Evolutionary conservation across 1,284 basidiomycete species (phyloP), one percentile per base, ranked within the genome.

Genomic region (Sanghuangporus sanghuang): DNA sequence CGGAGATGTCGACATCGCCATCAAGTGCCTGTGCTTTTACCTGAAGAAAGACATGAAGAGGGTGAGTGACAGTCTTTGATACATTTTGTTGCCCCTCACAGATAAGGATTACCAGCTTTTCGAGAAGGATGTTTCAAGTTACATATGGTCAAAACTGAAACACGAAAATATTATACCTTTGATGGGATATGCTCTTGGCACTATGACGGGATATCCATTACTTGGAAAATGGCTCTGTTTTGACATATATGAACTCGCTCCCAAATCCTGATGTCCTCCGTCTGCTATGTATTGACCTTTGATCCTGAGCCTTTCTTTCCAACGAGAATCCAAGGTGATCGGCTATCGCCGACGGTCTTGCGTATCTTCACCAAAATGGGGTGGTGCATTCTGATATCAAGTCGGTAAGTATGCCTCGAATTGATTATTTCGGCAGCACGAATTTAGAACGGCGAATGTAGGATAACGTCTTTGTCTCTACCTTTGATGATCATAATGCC

Each of bases 11-110:
- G 36, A 39, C 3, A 59, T 61, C 8, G 59, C 58, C 1, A 36
- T 64, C 16, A 64, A 64, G 35, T 46, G 63, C 14, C 32, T 64
- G 48, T 58, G 58, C 35, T 56, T 64, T 38, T 40, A 61, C 23
- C 21, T 61, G 63, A n/a, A 56, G 36, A 36, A 54, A 14, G 52
- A 56, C 42, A 49, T 32, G 14, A 48, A 56, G 21, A 23, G 9
- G 18, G 57, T 59, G 42, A 35, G 57, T 27, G 27, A 27, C 27
- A 32, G 2, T 40, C 18, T 42, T 23, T 2, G 21, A 2, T 53
- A 39, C 1, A 16, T 44, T 44, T n/a, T 12, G 11, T 44, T n/a
- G n/a, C 7, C 8, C 42, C 42, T 44, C 42, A 44, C 42, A 12
- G 42, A 44, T n/a, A 44, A 46, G 18, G 11, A 42, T 4, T 32